A percentile compares a stretch with the other conserved stretches of the same genome.
Evolutionary conservation across 148 eudicot species (phyloP).

Genomic region (Suaeda aralocaspica): DNA sequence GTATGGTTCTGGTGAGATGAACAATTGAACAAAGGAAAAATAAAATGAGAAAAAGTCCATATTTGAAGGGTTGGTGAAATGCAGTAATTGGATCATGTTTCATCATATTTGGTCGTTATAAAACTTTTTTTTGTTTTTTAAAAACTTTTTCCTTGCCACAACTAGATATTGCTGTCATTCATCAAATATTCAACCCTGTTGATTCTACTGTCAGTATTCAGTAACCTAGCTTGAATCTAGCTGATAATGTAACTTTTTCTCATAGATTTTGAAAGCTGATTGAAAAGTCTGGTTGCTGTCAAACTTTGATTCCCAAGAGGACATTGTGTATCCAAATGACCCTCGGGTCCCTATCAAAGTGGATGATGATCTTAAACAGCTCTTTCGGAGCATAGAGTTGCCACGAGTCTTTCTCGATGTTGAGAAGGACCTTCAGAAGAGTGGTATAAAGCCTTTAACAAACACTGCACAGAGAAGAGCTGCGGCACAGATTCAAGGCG

Average conservation of each 20-base stretch:
- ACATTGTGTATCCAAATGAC: conserved; percentile 64
- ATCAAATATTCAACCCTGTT: neutral
- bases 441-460: conserved; percentile 62
- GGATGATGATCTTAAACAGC: conserved; percentile 53
- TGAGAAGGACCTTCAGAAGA: conserved; percentile 64
- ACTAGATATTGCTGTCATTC: too few species aligned
- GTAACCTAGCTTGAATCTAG: neutral
- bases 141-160: too few species aligned
- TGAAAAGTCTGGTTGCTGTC: conserved; percentile 69
- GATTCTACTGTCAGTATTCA: neutral
- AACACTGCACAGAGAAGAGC: conserved; percentile 58
- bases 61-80: too few species aligned
- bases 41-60: too few species aligned
- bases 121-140: too few species aligned
- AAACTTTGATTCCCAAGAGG: conserved; percentile 65
- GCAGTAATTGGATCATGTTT: too few species aligned
- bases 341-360: conserved; percentile 48
- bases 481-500: conserved; percentile 38
- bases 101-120: too few species aligned
- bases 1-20: too few species aligned
- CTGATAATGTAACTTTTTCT: neutral
- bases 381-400: conserved; percentile 48
- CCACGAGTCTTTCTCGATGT: conserved; percentile 64
- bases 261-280: conserved; percentile 51
- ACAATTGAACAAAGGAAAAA: too few species aligned